Evolutionary conservation across 306 rosid genomes (phyloP).

Genomic region (Cicer arietinum): DNA sequence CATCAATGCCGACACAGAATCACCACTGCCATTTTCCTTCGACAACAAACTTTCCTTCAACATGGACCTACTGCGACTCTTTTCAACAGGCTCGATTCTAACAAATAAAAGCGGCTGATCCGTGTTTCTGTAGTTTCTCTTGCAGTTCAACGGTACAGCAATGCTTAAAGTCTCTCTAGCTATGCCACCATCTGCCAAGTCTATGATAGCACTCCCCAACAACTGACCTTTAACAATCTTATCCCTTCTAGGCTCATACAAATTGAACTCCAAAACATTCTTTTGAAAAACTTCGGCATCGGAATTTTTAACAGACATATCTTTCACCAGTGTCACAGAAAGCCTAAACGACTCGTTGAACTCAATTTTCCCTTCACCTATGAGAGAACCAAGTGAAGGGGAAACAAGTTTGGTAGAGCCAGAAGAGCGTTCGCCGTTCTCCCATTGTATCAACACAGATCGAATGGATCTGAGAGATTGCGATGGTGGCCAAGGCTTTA

Average conservation of each 20-base stretch:
- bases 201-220: conserved; percentile 78
- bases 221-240: conserved; percentile 81
- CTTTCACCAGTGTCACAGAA: conserved; percentile 72
- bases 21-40: conserved; percentile 58
- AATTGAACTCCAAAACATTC: conserved; percentile 80
- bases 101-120: conserved; percentile 74
- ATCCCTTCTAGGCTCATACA: conserved; percentile 89
- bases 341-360: conserved; percentile 81
- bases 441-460: conserved; percentile 91
- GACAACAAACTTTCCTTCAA: conserved; percentile 55
- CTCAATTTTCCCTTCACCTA: conserved; percentile 83
- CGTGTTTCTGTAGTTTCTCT: conserved; percentile 79
- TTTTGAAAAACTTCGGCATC: conserved; percentile 68
- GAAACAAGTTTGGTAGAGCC: conserved; percentile 79
- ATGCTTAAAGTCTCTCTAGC: conserved; percentile 64
- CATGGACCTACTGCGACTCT: conserved; percentile 52
- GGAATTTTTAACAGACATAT: conserved; percentile 69
- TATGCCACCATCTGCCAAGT: conserved; percentile 88
- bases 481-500: conserved; percentile 98
- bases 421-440: conserved; percentile 77
- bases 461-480: conserved; percentile 76
- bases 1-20: conserved; percentile 68
- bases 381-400: conserved; percentile 65
- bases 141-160: conserved; percentile 69
- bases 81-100: conserved; percentile 72